Conservation (phyloP, 2,329 filamentous ascomycete genomes). For the Fusarium citri region DNA sequence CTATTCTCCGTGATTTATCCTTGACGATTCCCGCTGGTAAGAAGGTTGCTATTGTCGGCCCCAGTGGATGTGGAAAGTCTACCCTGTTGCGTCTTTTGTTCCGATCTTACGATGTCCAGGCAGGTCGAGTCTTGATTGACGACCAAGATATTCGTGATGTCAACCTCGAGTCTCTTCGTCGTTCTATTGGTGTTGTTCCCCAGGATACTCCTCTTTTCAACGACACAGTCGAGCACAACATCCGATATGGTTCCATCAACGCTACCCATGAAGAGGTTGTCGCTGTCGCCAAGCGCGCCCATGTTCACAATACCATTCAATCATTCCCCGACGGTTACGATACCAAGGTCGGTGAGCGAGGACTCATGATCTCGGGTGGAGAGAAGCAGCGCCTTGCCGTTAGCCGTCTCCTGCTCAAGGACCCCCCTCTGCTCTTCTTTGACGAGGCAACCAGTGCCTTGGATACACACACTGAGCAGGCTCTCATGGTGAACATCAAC, state of each 20-base stretch:
- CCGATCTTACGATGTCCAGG: constrained; percentile 91
- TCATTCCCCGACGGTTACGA: constrained; percentile 88
- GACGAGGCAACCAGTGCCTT: constrained; percentile 94
- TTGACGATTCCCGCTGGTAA: constrained; percentile 94
- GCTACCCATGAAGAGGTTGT: constrained; percentile 79
- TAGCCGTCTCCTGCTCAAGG: constrained; percentile 85
- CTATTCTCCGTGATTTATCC: constrained; percentile 85
- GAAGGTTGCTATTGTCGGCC: constrained; percentile 95
- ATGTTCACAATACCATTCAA: constrained; percentile 84
- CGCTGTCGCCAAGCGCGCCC: constrained; percentile 82
- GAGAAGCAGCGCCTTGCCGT: constrained; percentile 94
- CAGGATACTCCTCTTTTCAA: constrained; percentile 99
- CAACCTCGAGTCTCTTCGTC: constrained; percentile 82
- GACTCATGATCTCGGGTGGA: constrained; percentile 95
- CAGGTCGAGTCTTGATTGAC: constrained; percentile 88
- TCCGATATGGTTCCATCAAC: constrained; percentile 87
- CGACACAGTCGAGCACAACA: constrained; percentile 95
- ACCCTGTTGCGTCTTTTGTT: constrained; percentile 92
- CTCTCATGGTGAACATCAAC: constrained; percentile 91
- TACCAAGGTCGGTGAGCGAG: constrained; percentile 92
- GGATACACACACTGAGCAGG: constrained; percentile 93
- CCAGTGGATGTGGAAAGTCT: constrained; percentile 95
- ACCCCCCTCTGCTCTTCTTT: constrained; percentile 91
- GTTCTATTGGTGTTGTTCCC: constrained; percentile 92
- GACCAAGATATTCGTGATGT: constrained; percentile 91